These are phyloP conservation scores for Smallanthus sonchifolius DNA, from an alignment of 129 eudicot species.

Conservation along the genomic window DNA sequence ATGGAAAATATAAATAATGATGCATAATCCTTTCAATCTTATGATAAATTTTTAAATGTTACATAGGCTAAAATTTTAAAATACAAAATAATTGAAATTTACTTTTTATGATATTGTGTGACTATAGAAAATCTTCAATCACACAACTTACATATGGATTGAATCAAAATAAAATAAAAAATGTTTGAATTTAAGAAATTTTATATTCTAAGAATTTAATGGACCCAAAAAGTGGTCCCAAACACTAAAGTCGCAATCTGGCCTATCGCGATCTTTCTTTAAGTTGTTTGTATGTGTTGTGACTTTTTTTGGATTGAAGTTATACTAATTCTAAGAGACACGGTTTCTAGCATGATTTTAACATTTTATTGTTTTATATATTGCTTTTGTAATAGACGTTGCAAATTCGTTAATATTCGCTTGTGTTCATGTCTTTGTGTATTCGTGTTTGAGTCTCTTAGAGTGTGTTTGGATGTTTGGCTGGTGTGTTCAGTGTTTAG, in stretches of 20 bases:
- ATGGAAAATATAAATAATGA: too few relatives aligned
- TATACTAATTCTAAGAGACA: not conserved
- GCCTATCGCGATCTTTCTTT: not conserved
- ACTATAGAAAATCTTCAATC: not conserved
- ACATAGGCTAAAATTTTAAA: not conserved
- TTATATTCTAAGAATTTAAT: not conserved
- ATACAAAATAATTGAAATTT: not conserved
- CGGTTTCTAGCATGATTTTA: too few relatives aligned
- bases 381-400: too few relatives aligned
- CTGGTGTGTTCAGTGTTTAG: too few relatives aligned
- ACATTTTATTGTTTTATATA: too few relatives aligned
- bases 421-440: too few relatives aligned
- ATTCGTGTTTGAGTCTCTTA: too few relatives aligned
- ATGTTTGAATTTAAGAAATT: not conserved
- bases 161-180: not conserved
- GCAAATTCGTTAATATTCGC: too few relatives aligned
- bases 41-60: not conserved
- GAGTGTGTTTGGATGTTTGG: too few relatives aligned
- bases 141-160: not conserved
- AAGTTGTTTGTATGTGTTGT: not conserved
- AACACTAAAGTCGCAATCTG: not conserved
- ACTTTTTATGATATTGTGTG: not conserved
- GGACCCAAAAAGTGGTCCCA: not conserved
- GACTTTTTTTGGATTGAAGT: not conserved
- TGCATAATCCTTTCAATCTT: too few relatives aligned